Conservation (phyloP, 192 early-diverging fungal species). For the Phycomyces nitens region DNA sequence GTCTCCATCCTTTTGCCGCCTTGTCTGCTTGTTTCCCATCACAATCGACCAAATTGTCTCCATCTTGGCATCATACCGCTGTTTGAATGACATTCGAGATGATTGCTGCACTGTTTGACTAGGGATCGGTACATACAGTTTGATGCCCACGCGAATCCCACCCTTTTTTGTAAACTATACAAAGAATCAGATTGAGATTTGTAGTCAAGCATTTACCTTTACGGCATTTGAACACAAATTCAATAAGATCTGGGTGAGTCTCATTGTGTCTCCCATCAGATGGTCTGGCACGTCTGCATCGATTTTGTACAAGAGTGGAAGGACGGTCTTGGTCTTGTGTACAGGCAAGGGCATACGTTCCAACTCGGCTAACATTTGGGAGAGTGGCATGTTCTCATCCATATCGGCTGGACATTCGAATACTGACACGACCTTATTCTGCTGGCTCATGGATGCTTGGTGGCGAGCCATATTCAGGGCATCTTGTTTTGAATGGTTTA, state of each 20-base stretch:
- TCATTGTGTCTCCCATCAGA: slow-evolving; percentile 51
- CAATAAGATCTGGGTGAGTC: slow-evolving; percentile 47
- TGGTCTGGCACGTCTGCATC: slow-evolving; percentile 48
- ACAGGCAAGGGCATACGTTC: slow-evolving; percentile 11
- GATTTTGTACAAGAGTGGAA: slow-evolving; percentile 50
- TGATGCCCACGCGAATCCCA: slow-evolving; percentile 28
- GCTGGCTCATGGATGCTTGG: slow-evolving; percentile 31
- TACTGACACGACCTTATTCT: slow-evolving; percentile 31
- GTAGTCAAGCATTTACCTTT: slow-evolving; percentile 40
- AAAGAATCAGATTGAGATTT: slow-evolving; percentile 1
- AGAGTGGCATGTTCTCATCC: slow-evolving; percentile 24
- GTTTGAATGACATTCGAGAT: slow-evolving; percentile 21
- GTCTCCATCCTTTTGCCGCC: slow-evolving; percentile 1
- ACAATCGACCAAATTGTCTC: slow-evolving; percentile 30
- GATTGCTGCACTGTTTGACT: slow-evolving; percentile 9
- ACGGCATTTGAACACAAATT: slow-evolving; percentile 55
- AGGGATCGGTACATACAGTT: slow-evolving; percentile 26
- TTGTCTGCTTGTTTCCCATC: slow-evolving; percentile 10
- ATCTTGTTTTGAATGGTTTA: slow-evolving; percentile 16
- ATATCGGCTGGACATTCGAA: slow-evolving; percentile 32
- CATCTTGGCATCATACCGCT: slow-evolving; percentile 35
- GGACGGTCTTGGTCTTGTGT: slow-evolving; percentile 21
- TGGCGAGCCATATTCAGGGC: slow-evolving; percentile 40
- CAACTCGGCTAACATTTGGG: slow-evolving; percentile 17
- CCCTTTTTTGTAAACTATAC: slow-evolving; percentile 36